Conservation (phyloP, 345 rosid species). For the Linum usitatissimum region DNA sequence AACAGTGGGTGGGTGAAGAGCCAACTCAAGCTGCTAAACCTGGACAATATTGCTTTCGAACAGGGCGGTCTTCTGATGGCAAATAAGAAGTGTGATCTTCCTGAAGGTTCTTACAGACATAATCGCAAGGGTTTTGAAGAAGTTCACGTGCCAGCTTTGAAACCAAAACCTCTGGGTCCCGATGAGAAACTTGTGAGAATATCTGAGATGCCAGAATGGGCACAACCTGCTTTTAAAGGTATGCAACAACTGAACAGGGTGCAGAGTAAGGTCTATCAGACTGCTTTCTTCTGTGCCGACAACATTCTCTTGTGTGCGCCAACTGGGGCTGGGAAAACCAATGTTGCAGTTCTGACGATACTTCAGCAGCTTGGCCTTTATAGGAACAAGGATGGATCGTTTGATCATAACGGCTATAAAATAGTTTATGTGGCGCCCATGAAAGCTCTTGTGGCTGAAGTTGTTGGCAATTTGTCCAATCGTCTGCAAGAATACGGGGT, state of each 20-base stretch:
- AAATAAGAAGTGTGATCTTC: conserved; percentile 78
- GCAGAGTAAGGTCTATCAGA: conserved; percentile 80
- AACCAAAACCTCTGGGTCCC: conserved; percentile 43
- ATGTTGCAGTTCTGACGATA: conserved; percentile 91
- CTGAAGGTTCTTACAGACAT: conserved; percentile 57
- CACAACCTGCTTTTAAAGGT: conserved; percentile 87
- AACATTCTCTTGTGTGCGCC: conserved; percentile 94
- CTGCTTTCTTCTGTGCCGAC: conserved; percentile 67
- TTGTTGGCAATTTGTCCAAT: conserved; percentile 77
- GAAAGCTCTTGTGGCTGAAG: conserved; percentile 98
- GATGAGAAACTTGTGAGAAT: conserved; percentile 71
- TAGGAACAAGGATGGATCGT: conserved; percentile 56
- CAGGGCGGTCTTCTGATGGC: conserved; percentile 93
- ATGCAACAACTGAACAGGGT: conserved; percentile 89
- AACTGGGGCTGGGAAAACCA: conserved; percentile 96
- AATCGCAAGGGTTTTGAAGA: conserved; percentile 74
- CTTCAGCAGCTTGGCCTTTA: conserved; percentile 76
- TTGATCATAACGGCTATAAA: conserved; percentile 64
- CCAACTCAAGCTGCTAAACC: conserved; percentile 75
- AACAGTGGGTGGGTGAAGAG: conserved; percentile 80
- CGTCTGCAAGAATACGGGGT: conserved; percentile 66
- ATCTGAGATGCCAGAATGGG: conserved; percentile 83
- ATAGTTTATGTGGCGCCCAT: conserved; percentile 98
- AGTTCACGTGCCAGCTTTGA: conserved; percentile 80
- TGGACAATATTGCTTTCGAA: conserved; percentile 64